Evolutionary conservation across 306 rosid species (phyloP).

Genomic region (Acacia crassicarpa): DNA sequence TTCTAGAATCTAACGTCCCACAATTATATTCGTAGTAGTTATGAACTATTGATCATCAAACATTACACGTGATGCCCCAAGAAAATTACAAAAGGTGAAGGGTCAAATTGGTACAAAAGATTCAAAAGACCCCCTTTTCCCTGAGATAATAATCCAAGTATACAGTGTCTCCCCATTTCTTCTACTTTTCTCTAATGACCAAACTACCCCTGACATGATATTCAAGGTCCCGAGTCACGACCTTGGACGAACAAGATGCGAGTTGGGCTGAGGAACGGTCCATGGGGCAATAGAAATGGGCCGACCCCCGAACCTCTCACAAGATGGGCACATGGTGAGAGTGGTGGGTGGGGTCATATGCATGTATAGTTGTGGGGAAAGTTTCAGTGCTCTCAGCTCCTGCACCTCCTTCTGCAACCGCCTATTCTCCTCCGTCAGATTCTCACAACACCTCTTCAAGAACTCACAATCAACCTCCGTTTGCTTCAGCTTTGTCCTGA

Average conservation of each 20-base stretch:
- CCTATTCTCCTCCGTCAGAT: constrained; percentile 92
- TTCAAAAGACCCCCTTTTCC: constrained; percentile 31
- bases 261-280: constrained; percentile 34
- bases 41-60: background rate
- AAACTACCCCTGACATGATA: background rate
- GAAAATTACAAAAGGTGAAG: constrained; percentile 11
- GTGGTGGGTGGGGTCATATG: constrained; percentile 99
- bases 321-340: constrained; percentile 98
- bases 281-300: constrained; percentile 36
- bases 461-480: constrained; percentile 98
- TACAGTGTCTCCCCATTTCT: background rate
- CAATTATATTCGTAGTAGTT: background rate
- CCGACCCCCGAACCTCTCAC: constrained; percentile 68
- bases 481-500: constrained; percentile 94
- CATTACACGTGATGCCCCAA: background rate
- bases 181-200: background rate
- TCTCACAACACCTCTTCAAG: constrained; percentile 89
- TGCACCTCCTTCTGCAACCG: constrained; percentile 96
- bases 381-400: constrained; percentile 94
- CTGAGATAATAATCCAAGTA: background rate
- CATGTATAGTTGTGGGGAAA: constrained; percentile 98
- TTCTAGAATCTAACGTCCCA: background rate
- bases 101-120: constrained; percentile 35
- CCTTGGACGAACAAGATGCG: constrained; percentile 31
- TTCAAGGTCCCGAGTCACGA: constrained; percentile 39